Evolutionary conservation across 2,329 filamentous ascomycete species (phyloP).

Genomic region (Aspergillus spinulosporus): DNA sequence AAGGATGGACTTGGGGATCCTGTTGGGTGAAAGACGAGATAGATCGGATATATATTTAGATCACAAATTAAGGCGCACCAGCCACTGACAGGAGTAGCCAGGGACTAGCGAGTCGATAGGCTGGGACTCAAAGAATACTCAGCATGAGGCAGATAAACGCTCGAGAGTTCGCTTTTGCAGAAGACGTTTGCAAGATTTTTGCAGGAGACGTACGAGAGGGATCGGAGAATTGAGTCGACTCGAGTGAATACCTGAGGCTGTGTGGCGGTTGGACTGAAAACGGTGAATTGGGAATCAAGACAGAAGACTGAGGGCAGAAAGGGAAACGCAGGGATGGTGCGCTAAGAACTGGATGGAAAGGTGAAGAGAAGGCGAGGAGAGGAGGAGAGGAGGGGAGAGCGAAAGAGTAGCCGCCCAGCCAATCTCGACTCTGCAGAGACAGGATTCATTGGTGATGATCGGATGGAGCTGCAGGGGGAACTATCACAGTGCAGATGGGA

Average conservation of each 20-base stretch:
- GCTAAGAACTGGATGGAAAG: slow-evolving; percentile 8
- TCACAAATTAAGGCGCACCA: slow-evolving; percentile 19
- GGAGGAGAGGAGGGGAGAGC: neutral
- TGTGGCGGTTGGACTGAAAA: neutral
- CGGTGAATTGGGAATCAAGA: neutral
- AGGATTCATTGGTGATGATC: slow-evolving; percentile 11
- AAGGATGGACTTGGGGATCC: slow-evolving; percentile 14
- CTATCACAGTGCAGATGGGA: slow-evolving; percentile 22
- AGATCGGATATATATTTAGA: slow-evolving; percentile 29
- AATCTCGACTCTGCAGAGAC: slow-evolving; percentile 7
- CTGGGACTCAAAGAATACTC: slow-evolving; percentile 1
- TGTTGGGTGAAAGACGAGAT: slow-evolving; percentile 21
- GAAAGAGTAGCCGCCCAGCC: slow-evolving; percentile 11
- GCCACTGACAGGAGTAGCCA: slow-evolving; percentile 9
- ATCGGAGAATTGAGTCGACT: slow-evolving; percentile 4
- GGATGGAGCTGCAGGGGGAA: slow-evolving; percentile 25
- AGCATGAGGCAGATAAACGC: neutral
- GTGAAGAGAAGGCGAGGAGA: neutral
- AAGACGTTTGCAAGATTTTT: neutral
- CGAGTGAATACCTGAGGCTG: neutral
- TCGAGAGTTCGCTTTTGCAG: neutral
- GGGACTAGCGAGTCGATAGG: slow-evolving; percentile 7
- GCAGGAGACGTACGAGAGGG: neutral
- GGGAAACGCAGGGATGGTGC: slow-evolving; percentile 23
- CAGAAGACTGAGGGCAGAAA: slow-evolving; percentile 18